Evolutionary conservation across 2,329 filamentous ascomycete species (phyloP), one percentile per base, ranked within the genome.

Genomic region (Zasmidium angulare): DNA sequence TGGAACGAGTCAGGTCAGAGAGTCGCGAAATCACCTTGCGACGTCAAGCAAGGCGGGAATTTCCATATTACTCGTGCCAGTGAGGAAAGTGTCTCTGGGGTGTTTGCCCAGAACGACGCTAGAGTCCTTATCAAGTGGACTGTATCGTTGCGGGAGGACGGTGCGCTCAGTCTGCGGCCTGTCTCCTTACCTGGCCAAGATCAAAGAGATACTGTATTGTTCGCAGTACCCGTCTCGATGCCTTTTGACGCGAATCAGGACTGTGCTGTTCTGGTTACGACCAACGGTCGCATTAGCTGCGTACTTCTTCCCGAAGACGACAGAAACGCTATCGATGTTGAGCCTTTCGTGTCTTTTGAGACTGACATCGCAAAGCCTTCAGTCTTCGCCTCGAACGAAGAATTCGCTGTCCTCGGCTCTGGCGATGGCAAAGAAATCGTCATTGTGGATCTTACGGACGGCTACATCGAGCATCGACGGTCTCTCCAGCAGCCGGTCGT

Each of bases 381-480:
- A 20, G 26, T 68, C 2, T 60, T 68, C 21, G 62, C 66, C n/a
- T 63, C 60, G 1, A 70, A 63, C 43, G 55, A 59, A 21, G 62
- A 66, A 10, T 61, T 71, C 26, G 67, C 66, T 24, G 68, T 63
- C 24, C 10, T 71, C n/a, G 55, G 60, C 14, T 66, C 64, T 10
- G 20, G 43, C 1, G 60, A 68, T 43, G 29, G 65, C 2, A 62
- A 55, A 2, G 56, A 61, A 10, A 51, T 73, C 0, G 54, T 59
- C 14, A 60, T 73, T n/a, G 50, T 71, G 20, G 69, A 71, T 43
- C 54, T 70, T 6, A 65, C 55, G 10, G 67, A 69, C 48, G 70
- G 71, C 47, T 72, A 71, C 50, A 56, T 73, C 10, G 71, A 73
- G 60, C 64, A 71, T 56, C 53, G 55, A 12, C 64, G 66, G 48